These are phyloP conservation scores for Mucor ambiguus DNA, from an alignment of 371 early-diverging fungal species.

Conservation along the genomic window DNA sequence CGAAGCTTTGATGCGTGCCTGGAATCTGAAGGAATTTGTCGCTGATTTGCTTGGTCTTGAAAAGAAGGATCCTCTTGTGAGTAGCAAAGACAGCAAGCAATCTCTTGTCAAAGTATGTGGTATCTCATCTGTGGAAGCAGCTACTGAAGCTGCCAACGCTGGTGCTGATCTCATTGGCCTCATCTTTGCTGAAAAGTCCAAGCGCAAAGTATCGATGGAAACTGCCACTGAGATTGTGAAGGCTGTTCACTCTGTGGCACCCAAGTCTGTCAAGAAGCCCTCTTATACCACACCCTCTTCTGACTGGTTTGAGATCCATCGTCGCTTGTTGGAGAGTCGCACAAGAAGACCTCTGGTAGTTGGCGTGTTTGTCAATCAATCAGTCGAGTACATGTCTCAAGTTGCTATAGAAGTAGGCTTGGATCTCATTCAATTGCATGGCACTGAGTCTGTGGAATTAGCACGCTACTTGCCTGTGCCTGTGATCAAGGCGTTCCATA, in stretches of 20 bases:
- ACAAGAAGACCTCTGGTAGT: slow-evolving; percentile 78
- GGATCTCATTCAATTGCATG: slow-evolving; percentile 94
- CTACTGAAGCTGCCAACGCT: slow-evolving; percentile 71
- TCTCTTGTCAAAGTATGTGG: slow-evolving; percentile 92
- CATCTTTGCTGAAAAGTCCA: slow-evolving; percentile 82
- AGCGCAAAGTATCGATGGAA: slow-evolving; percentile 63
- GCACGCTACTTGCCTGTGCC: slow-evolving; percentile 77
- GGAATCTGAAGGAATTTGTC: slow-evolving; percentile 77
- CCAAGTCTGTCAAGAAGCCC: slow-evolving; percentile 28
- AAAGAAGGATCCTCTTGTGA: slow-evolving; percentile 35
- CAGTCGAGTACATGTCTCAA: slow-evolving; percentile 73
- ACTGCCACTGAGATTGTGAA: slow-evolving; percentile 66
- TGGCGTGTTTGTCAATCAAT: slow-evolving; percentile 92
- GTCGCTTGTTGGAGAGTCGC: slow-evolving; percentile 46
- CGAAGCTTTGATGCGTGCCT: slow-evolving; percentile 92
- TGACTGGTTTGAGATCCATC: slow-evolving; percentile 67
- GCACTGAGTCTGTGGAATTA: slow-evolving; percentile 70
- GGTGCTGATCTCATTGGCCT: slow-evolving; percentile 92
- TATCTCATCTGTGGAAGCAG: slow-evolving; percentile 80
- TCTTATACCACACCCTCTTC: slow-evolving; percentile 4
- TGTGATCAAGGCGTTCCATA: slow-evolving; percentile 88
- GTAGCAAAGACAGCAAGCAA: slow-evolving; percentile 1
- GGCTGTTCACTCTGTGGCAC: slow-evolving; percentile 46
- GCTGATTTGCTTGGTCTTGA: slow-evolving; percentile 59
- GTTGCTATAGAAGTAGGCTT: slow-evolving; percentile 69